phyloP scores from a whole-genome alignment of 176 grass and related monocot species.

The Elaeis guineensis region DNA sequence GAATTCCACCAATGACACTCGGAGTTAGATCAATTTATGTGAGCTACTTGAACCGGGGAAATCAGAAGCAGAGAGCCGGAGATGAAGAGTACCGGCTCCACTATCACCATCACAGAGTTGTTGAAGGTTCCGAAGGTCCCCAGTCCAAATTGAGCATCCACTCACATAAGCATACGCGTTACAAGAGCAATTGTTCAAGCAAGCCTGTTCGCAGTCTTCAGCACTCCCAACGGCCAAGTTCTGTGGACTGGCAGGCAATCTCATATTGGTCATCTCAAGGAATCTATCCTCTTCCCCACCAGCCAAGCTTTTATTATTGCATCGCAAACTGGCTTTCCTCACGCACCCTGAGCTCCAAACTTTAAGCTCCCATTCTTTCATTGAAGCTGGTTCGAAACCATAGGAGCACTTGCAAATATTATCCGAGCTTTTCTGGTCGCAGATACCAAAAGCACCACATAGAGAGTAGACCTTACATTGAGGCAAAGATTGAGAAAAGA shows the following conservation, averaged over 20 bases:
- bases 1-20: not conserved
- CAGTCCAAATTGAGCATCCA: constrained; percentile 23
- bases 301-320: not conserved
- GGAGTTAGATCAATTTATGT: constrained; percentile 1
- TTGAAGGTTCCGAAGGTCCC: constrained; percentile 10
- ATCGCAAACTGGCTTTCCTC: constrained; percentile 24
- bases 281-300: constrained; percentile 27
- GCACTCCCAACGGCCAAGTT: not conserved
- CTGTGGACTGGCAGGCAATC: constrained; percentile 24
- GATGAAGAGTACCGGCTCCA: constrained; percentile 18
- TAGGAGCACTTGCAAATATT: constrained; percentile 5
- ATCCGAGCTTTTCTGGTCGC: constrained; percentile 10
- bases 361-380: constrained; percentile 12
- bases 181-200: constrained; percentile 35
- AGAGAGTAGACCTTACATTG: no score
- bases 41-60: not conserved
- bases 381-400: constrained; percentile 6
- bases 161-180: constrained; percentile 15
- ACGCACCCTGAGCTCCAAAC: constrained; percentile 24
- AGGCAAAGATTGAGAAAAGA: no score
- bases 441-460: constrained; percentile 29
- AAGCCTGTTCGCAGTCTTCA: constrained; percentile 25
- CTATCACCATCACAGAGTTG: constrained; percentile 11
- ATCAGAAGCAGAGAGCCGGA: constrained; percentile 21
- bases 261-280: constrained; percentile 20